Evolutionary conservation across 495 filamentous ascomycete genomes (phyloP).

Genomic region (Amorphotheca resinae): DNA sequence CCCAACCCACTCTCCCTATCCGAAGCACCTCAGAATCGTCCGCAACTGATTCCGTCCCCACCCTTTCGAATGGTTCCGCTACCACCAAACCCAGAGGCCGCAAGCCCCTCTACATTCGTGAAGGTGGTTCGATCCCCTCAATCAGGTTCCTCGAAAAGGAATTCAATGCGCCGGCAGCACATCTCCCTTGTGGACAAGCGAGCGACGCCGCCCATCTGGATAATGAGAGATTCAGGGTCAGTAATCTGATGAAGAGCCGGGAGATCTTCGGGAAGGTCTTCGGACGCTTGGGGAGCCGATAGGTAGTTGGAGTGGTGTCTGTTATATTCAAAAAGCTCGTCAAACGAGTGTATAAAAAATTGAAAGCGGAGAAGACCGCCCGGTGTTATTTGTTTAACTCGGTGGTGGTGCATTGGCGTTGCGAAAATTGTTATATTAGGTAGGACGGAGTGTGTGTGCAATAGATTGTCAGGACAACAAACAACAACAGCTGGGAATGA

Average conservation of each 20-base stretch:
- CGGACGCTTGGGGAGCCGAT: slow-evolving; percentile 47
- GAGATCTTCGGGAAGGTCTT: slow-evolving; percentile 89
- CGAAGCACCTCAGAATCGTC: not conserved
- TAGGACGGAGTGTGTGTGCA: no score
- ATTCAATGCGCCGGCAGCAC: slow-evolving; percentile 82
- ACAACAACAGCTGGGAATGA: no score
- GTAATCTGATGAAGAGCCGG: slow-evolving; percentile 81
- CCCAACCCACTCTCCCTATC: no score
- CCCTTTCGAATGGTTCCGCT: not conserved
- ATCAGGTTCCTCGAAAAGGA: slow-evolving; percentile 93
- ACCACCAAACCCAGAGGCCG: slow-evolving; percentile 20
- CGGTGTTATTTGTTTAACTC: no score
- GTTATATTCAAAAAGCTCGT: no score
- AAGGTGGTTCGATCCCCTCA: slow-evolving; percentile 87
- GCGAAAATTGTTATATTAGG: no score
- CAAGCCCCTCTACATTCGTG: slow-evolving; percentile 79
- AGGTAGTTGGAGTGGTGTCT: no score
- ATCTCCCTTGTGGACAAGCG: slow-evolving; percentile 88
- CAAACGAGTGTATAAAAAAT: no score
- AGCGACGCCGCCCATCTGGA: slow-evolving; percentile 91
- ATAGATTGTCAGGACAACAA: no score
- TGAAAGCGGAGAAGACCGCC: no score
- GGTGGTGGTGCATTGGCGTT: no score
- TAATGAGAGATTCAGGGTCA: slow-evolving; percentile 77
- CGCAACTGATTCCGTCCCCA: not conserved